Evolutionary conservation across 371 early-diverging fungal genomes (phyloP), one percentile per base, ranked within the genome.

Genomic region (Funneliformis caledonium): DNA sequence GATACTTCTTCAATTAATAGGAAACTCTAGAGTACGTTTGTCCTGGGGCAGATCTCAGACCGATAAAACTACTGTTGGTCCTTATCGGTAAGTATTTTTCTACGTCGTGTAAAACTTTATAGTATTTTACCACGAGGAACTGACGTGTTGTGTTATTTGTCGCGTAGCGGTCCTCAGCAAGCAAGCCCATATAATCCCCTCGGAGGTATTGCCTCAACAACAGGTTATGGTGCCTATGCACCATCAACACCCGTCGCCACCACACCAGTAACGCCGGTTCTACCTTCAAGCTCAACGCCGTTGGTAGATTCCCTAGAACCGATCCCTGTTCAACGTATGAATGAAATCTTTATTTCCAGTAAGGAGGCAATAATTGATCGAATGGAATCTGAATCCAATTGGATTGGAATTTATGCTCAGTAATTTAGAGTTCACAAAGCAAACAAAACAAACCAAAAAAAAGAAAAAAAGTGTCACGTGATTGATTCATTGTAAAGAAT

Each of bases 31-130:
- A 60, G 92, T 97, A 43, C 92, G 97, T 56, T 87, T 97, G 31
- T 95, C 95, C 33, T 97, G 97, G 97, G 97, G 97, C 31, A 90
- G 96, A 69, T 92, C 95, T 8, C 95, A 94, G 81, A 89, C 83
- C 67, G 89, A 89, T 59, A 84, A 85, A 62, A 86, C 79, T 45
- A 14, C 48, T 19, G 37, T 70, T 16, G 42, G 33, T 14, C 7
- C 79, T 31, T 79, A 79, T 42, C 69, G 79, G 79, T 79, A 79
- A 79, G 9, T 31, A 62, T 10, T 79, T 56, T 31, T 10, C 22
- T 22, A 43, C 26, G 5, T n/a, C 33, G 33, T 47, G 16, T 42
- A 42, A 60, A 19, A 56, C 26, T 61, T 64, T 11, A 64, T 56
- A 60, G 16, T 31, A 64, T 26, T 60, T 2, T 42, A 19, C 26